These are phyloP conservation scores for Ammopiptanthus mongolicus DNA, from an alignment of 306 rosid species.

Conservation along the genomic window DNA sequence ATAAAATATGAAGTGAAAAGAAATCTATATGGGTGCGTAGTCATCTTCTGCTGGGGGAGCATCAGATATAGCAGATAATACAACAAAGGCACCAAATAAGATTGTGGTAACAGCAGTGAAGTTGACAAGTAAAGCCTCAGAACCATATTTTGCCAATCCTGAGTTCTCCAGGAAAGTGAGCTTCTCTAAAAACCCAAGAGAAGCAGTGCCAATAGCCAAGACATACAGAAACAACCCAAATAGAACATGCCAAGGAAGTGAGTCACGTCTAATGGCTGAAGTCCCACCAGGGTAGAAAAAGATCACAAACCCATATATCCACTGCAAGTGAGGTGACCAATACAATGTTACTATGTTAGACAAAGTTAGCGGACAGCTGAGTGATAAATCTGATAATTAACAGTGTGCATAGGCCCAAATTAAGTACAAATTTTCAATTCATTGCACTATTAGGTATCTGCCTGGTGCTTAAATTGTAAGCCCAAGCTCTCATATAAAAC, in stretches of 20 bases:
- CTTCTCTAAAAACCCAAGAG: conserved; percentile 75
- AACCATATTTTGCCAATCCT: conserved; percentile 63
- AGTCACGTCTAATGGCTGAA: conserved; percentile 28
- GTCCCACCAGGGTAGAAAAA: conserved; percentile 80
- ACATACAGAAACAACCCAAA: conserved; percentile 56
- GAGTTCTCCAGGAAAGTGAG: conserved; percentile 72
- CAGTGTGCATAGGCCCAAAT: not conserved
- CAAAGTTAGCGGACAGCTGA: not conserved
- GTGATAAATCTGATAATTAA: not conserved
- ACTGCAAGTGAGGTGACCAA: conserved; percentile 37
- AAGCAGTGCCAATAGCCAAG: conserved; percentile 58
- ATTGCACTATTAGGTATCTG: not conserved
- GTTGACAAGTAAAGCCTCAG: conserved; percentile 86
- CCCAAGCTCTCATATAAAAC: not conserved
- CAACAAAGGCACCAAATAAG: conserved; percentile 59
- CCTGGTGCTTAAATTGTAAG: not conserved
- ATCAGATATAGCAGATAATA: conserved; percentile 50
- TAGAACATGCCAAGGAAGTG: conserved; percentile 74
- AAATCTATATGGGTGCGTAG: conserved; percentile 33
- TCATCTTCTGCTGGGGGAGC: conserved; percentile 34
- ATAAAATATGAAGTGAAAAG: not conserved
- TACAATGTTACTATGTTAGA: conserved; percentile 1
- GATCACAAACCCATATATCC: conserved; percentile 70
- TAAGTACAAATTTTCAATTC: not conserved
- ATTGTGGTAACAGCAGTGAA: conserved; percentile 68